A percentile compares a stretch with the other conserved stretches of the same genome.
These are phyloP conservation scores for Grosmannia huntii DNA, from an alignment of 2,329 filamentous ascomycete species.

Conservation along the genomic window DNA sequence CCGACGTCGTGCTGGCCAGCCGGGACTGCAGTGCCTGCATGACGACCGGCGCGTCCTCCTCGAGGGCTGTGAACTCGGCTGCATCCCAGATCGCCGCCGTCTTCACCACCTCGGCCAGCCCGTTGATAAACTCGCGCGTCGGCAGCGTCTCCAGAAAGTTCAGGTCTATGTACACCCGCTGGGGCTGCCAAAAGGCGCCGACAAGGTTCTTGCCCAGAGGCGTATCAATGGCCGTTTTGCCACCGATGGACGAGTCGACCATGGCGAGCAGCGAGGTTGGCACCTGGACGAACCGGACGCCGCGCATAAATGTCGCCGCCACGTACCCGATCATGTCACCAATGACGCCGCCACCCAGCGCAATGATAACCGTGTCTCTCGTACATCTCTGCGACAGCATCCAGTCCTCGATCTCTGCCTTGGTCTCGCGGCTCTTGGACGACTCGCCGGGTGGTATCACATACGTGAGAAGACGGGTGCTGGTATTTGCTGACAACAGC, in stretches of 20 bases:
- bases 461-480: slow-evolving; percentile 68
- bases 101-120: slow-evolving; percentile 97
- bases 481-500: slow-evolving; percentile 20
- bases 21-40: slow-evolving; percentile 56
- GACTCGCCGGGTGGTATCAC: slow-evolving; percentile 82
- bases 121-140: slow-evolving; percentile 88
- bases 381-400: slow-evolving; percentile 89
- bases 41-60: slow-evolving; percentile 67
- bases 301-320: slow-evolving; percentile 96
- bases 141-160: slow-evolving; percentile 84
- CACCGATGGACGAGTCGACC: slow-evolving; percentile 97
- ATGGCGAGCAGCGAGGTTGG: slow-evolving; percentile 90
- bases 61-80: slow-evolving; percentile 69
- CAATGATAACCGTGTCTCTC: slow-evolving; percentile 87
- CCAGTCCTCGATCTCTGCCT: slow-evolving; percentile 96
- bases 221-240: slow-evolving; percentile 96
- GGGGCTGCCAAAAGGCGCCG: slow-evolving; percentile 92
- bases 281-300: slow-evolving; percentile 90
- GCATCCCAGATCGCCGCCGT: slow-evolving; percentile 95
- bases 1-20: slow-evolving; percentile 21
- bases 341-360: slow-evolving; percentile 90
- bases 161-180: slow-evolving; percentile 87
- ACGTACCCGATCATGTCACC: slow-evolving; percentile 97
- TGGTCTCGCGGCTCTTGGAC: slow-evolving; percentile 86
- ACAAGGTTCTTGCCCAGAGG: slow-evolving; percentile 93